Base-by-base conservation (phyloP, 2,329 filamentous ascomycete genomes). In the Fusarium mangiferae region DNA sequence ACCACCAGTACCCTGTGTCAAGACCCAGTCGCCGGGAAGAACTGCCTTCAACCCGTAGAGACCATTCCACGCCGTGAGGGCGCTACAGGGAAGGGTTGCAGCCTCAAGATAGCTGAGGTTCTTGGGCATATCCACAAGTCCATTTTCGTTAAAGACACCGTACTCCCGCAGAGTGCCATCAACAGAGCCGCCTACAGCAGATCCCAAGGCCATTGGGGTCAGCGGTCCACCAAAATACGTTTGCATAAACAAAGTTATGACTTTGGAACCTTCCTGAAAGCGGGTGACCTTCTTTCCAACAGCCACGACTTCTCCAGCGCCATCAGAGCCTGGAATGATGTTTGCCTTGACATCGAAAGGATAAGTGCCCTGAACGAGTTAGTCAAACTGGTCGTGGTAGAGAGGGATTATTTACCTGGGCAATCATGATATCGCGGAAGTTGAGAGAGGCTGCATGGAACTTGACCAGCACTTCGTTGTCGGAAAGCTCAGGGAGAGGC, bases 391-490 rank as follows among this genome's bases (percentile, higher is more conserved):
- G 6, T 18, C 7, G 9, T 9, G 7, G 5, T 9, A 30, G 14
- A 9, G 0, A 49, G 3, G 12, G 4, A 0, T 13, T 9, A 6
- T 0, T 30, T 30, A 30, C 46, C 20, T 49, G 46, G 7, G 46
- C 46, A 6, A 30, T 49, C 46, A 49, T 49, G 28, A 49, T 12
- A 12, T 49, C 20, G 14, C 46, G 46, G 28, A 17, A 49, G 28
- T 49, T 49, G 28, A 30, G 46, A 30, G 46, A 49, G 2, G 46
- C 46, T 30, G 46, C 46, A 18, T 30, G 46, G 10, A 49, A 30
- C 28, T n/a, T 30, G 20, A 49, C 28, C 46, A 49, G 46, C 7
- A 49, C 46, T 49, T 49, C 46, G 0, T 49, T 49, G 46, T 49
- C 46, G 7, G 46, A 30, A 11, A 49, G 46, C 14, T 17, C 20